Evolutionary conservation across 73 alveolate genomes (phyloP), one percentile per base, ranked within the genome.

Genomic region (Stentor roeselii): DNA sequence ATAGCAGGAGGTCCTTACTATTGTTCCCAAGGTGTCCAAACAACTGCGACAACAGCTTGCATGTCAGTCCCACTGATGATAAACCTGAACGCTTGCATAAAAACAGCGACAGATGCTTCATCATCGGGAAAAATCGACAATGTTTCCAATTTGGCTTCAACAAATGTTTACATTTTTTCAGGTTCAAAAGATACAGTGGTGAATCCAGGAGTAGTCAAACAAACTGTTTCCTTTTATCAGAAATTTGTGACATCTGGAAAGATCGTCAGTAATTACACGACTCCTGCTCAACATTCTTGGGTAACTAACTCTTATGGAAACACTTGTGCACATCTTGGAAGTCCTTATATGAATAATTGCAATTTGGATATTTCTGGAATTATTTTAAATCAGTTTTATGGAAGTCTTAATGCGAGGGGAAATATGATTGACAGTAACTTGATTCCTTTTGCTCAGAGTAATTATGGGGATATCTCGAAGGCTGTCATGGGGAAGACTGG

Each of bases 1-100:
- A 78, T 83, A 27, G 95, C 95, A 3, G 95, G 92, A 11, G 92
- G 92, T 39, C 95, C 95, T 38, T 89, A 60, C 61, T 78, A 84
- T 84, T 89, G 95, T 42, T 90, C 95, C 35, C 42, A 86, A 60
- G 92, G 89, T 41, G 36, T 67, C 32, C 21, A 50, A 60, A 82
- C 87, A 0, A 31, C 34, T 75, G 84, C 84, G 1, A 6, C 76
- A 21, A 76, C 37, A n/a, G 74, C 60, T 15, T 76, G 84, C 2
- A 35, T 35, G 59, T 36, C 41, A n/a, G 1, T 38, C 34, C 84
- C 84, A 27, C 14, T 6, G 15, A n/a, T 76, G 39, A 31, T 76
- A 41, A 35, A 76, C 39, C n/a, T 76, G 0, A 39, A 3, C 34
- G 60, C 60, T 0, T 35, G 27, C n/a, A 76, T 76, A 27, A 15